Conservation (phyloP, 495 filamentous ascomycete species). For the Cercophora newfieldiana region DNA sequence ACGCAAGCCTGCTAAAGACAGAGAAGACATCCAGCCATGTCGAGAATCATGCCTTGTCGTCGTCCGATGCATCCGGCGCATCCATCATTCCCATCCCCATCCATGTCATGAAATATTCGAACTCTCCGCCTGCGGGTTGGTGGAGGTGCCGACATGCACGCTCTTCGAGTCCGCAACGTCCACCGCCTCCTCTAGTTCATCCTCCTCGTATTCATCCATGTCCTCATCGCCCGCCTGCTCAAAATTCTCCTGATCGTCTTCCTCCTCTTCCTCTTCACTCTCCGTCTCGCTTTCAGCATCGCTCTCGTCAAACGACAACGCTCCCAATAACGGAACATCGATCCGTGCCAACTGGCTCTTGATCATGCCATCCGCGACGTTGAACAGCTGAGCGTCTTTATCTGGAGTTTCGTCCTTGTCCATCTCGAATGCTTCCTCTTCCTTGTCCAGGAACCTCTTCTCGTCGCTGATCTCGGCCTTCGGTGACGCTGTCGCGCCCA, state of each 20-base stretch:
- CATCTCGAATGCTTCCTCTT: constrained; percentile 35
- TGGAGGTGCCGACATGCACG: constrained; percentile 26
- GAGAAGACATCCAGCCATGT: constrained; percentile 1
- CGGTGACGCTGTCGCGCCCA: constrained; percentile 3
- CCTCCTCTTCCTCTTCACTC: constrained; percentile 28
- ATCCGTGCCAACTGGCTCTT: constrained; percentile 36
- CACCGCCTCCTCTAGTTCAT: constrained; percentile 1
- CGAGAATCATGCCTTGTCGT: neutral
- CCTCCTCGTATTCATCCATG: constrained; percentile 25
- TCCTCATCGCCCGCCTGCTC: constrained; percentile 7
- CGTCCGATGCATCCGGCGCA: neutral
- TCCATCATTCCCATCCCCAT: too few species aligned
- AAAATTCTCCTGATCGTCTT: constrained; percentile 17
- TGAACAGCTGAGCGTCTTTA: constrained; percentile 33
- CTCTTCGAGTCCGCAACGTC: constrained; percentile 11
- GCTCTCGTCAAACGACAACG: constrained; percentile 36
- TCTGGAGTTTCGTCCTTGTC: constrained; percentile 30
- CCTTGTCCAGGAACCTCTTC: constrained; percentile 19
- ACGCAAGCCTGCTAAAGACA: neutral
- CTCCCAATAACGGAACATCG: constrained; percentile 37
- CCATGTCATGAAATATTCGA: constrained; percentile 22
- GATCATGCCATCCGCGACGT: constrained; percentile 37
- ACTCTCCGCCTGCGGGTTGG: constrained; percentile 23
- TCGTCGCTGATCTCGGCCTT: constrained; percentile 1
- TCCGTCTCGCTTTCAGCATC: constrained; percentile 37